Evolutionary conservation across 2,329 filamentous ascomycete genomes (phyloP), one percentile per base, ranked within the genome.

Genomic region (Pseudogymnoascus sp.): DNA sequence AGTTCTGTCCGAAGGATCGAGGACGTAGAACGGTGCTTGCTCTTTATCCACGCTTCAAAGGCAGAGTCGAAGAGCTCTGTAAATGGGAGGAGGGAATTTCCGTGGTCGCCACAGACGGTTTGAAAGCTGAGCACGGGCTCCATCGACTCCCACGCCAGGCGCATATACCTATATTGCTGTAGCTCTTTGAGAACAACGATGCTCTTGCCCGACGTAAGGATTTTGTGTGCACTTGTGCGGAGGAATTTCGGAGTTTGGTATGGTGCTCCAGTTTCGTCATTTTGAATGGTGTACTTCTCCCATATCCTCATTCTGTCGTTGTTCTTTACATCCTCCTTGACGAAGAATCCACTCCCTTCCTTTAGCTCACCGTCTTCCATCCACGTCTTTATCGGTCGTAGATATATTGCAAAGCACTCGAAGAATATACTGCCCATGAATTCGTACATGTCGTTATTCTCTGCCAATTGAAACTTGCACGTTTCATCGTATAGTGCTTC

Each of bases 151-250:
- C 61, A 70, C 60, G 67, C 74, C 55, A 64, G 72, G 63, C 65
- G 69, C 68, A 70, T 58, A 59, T 75, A 68, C 59, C 78, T 72
- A 64, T 82, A 79, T 62, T 81, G 79, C 41, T 86, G 84, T 9
- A 96, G 79, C 58, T 88, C 83, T 64, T 87, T 88, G n/a, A 97
- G 77, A 49, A 97, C 88, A 1, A 95, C 85, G 62, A 95, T 87
- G 69, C 89, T 96, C 75, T 97, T 97, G 0, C 93, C 93, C 1
- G 91, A 88, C 1, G 88, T 91, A 69, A 96, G 93, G 38, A 97
- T 91, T 65, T 87, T 89, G 23, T 79, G 77, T 0, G 85, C 85
- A 1, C 87, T 83, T 2, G 87, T 81, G 40, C 87, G 84, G 4
- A 97, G 79, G 67, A 96, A 97, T 2, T 77, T 81, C 0, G 93